Evolutionary conservation across 306 rosid genomes (phyloP).

Genomic region (Trifolium pratense): DNA sequence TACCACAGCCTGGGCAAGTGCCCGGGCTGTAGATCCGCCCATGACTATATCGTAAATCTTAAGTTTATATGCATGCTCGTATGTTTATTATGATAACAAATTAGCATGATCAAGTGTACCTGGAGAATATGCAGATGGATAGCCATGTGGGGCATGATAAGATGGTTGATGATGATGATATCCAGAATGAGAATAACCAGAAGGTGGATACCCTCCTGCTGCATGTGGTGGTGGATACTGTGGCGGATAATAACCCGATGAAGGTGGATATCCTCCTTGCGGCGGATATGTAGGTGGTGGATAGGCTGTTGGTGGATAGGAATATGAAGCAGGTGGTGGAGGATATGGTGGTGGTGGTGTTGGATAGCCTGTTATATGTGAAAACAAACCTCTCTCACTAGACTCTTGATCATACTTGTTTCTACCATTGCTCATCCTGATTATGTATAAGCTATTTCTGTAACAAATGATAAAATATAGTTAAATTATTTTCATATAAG

Average conservation of each 20-base stretch:
- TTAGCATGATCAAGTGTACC: slow-evolving; percentile 36
- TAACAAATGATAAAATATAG: too few species aligned
- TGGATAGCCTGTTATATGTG: slow-evolving; percentile 48
- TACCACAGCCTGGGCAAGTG: too few species aligned
- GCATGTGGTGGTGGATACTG: slow-evolving; percentile 45
- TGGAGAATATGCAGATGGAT: slow-evolving; percentile 43
- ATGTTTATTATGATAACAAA: not conserved
- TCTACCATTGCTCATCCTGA: slow-evolving; percentile 45
- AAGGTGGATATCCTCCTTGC: not conserved
- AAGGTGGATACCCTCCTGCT: slow-evolving; percentile 41
- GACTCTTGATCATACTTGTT: slow-evolving; percentile 34
- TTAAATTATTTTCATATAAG: too few species aligned
- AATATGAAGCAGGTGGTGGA: slow-evolving; percentile 35
- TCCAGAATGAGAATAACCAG: slow-evolving; percentile 44
- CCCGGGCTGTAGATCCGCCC: too few species aligned
- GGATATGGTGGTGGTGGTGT: too few species aligned
- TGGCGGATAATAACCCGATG: slow-evolving; percentile 33
- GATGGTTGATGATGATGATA: slow-evolving; percentile 24
- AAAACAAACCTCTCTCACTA: slow-evolving; percentile 49
- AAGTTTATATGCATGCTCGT: not conserved
- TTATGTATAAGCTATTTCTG: not conserved
- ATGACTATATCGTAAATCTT: too few species aligned
- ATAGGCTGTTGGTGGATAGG: slow-evolving; percentile 37
- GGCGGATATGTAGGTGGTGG: slow-evolving; percentile 44
- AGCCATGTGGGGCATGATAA: slow-evolving; percentile 45